Evolutionary conservation across 441 rosid species (phyloP), one percentile per base, ranked within the genome.

Genomic region (Eutrema salsugineum): DNA sequence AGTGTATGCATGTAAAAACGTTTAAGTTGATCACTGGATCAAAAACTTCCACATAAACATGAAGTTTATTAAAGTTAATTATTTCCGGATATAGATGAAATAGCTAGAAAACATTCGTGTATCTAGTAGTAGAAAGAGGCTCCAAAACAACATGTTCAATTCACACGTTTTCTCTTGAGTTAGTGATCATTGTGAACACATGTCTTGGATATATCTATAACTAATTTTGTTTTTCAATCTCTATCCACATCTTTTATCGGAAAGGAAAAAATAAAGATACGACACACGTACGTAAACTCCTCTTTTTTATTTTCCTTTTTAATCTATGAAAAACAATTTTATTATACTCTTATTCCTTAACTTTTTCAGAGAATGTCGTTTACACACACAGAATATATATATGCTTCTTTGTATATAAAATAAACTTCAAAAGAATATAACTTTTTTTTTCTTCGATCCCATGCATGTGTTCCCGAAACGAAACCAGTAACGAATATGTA

Each of bases 401-500:
- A 1, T 51, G 20, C 50, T 32, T 48, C 30, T 49, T 40, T 39
- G 55, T 58, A n/a, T 67, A 43, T 68, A 16, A 50, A 61, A 43
- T n/a, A 5, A 33, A 51, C 57, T 43, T 53, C 63, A 50, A 39
- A 28, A 24, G 8, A 35, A 36, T 12, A 30, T 5, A 39, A 17
- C 27, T 55, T 33, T 17, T 56, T 17, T 30, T 46, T 22, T 48
- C 17, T 47, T 72, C 46, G 39, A 66, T 50, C 40, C 49, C 42
- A 66, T 58, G 53, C 60, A 65, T 49, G 66, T 66, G 20, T 66
- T 66, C 20, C 40, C 28, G 0, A 58, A 58, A 75, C 44, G 49
- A 67, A 62, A 68, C 68, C 59, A 46, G 28, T 24, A 44, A 63
- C 46, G 59, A 75, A 55, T 69, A 75, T 54, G 8, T 54, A 75